Percentiles rank a stretch among this genome's conserved stretches.
Evolutionary conservation across 257 asterid species (phyloP).

Genomic region (Verbena officinalis): DNA sequence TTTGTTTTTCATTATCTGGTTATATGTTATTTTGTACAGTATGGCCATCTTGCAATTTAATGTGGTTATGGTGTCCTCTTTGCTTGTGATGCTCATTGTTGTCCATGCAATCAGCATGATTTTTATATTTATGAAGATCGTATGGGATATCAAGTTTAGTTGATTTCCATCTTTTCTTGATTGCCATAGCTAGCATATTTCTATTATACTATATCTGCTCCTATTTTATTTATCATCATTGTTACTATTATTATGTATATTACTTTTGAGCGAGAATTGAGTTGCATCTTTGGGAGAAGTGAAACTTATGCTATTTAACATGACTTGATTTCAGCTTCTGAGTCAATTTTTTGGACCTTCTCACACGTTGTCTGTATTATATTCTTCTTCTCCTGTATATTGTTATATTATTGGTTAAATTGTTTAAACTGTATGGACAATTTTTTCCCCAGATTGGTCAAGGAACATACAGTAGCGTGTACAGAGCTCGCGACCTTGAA

Average conservation of each 20-base stretch:
- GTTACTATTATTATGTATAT: not conserved
- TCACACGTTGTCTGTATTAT: slow-evolving; percentile 2
- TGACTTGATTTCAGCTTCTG: slow-evolving; percentile 21
- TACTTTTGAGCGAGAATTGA: not conserved
- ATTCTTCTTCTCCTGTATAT: slow-evolving; percentile 6
- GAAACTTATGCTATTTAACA: slow-evolving; percentile 2
- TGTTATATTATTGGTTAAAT: slow-evolving; percentile 10
- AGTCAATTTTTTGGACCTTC: slow-evolving; percentile 1
- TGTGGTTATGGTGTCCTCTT: not conserved
- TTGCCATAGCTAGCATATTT: too few species aligned
- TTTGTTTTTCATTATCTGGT: not conserved
- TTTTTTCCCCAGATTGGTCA: slow-evolving; percentile 80
- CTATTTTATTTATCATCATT: not conserved
- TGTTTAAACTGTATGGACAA: slow-evolving; percentile 23
- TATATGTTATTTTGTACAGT: slow-evolving; percentile 19
- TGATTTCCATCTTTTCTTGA: too few species aligned
- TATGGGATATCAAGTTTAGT: too few species aligned
- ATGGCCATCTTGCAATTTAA: too few species aligned
- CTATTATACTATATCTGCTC: too few species aligned
- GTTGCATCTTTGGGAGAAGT: slow-evolving; percentile 9
- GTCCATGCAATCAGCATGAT: not conserved
- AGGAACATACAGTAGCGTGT: slow-evolving; percentile 95
- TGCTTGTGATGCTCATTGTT: not conserved
- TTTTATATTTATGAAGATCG: slow-evolving; percentile 11
- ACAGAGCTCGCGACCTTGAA: slow-evolving; percentile 91